Evolutionary conservation across 1,284 basidiomycete genomes (phyloP).

Genomic region (Ceratobasidium sp.): DNA sequence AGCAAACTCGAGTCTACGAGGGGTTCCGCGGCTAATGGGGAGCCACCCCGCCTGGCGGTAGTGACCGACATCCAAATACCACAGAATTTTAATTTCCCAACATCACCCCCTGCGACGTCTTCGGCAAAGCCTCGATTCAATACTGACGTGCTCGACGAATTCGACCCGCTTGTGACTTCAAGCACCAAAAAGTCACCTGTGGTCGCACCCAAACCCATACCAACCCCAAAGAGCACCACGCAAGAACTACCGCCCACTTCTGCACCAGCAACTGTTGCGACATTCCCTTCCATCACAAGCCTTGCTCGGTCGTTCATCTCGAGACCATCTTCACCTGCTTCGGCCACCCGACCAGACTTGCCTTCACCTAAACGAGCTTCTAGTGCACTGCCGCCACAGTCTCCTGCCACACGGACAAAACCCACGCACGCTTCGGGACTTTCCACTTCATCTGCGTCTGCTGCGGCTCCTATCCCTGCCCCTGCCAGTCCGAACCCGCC

Average conservation of each 20-base stretch:
- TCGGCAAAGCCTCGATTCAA: slow-evolving; percentile 32
- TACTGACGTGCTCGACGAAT: slow-evolving; percentile 52
- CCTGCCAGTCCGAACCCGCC: background rate
- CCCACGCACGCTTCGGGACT: slow-evolving; percentile 2
- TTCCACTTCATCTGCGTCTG: slow-evolving; percentile 6
- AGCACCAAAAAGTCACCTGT: slow-evolving; percentile 58
- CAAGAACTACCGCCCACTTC: slow-evolving; percentile 45
- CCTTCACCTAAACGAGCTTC: slow-evolving; percentile 56
- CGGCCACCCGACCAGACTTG: slow-evolving; percentile 57
- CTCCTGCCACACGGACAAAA: slow-evolving; percentile 23
- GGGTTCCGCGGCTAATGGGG: background rate
- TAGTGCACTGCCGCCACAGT: slow-evolving; percentile 61
- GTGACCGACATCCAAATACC: slow-evolving; percentile 33
- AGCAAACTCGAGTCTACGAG: background rate
- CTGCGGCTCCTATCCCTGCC: slow-evolving; percentile 2
- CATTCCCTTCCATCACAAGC: slow-evolving; percentile 67
- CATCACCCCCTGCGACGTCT: background rate
- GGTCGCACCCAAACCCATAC: slow-evolving; percentile 44
- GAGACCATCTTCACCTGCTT: background rate
- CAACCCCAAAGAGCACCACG: slow-evolving; percentile 45
- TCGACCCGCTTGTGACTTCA: slow-evolving; percentile 66
- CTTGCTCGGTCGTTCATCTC: slow-evolving; percentile 61
- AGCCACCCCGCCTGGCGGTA: slow-evolving; percentile 19
- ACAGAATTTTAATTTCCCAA: slow-evolving; percentile 23
- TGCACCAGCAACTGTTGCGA: slow-evolving; percentile 50